Base-by-base conservation (phyloP, 257 asterid species). In the Solanum boliviense region DNA sequence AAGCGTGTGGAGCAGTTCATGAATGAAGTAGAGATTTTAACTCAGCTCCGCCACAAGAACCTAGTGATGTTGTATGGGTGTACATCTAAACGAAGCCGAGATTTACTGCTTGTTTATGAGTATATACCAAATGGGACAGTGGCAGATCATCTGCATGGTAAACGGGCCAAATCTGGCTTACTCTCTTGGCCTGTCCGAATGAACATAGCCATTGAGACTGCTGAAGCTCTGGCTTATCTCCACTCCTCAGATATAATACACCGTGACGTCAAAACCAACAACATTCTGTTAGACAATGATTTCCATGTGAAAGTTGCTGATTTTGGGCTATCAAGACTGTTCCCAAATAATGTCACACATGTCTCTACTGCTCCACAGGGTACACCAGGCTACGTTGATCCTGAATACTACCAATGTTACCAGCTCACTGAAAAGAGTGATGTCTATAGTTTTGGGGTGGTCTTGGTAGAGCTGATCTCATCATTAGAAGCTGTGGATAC, bases 291-390 rank as follows among this genome's bases (percentile, higher is more conserved):
- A 1, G 99, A 95, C 94, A 93, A 91, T 13, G 95, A 95, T 86
- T 96, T 95, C 92, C 98, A 96, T 52, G 99, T 96, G 4, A 96
- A 96, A 89, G 98, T 96, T 82, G 99, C 98, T 15, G 99, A 96
- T 89, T 96, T 96, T 48, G 99, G 99, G 41, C 90, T 96, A 31
- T 95, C 98, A 1, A 87, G 98, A 44, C 88, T 96, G 83, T 96
- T 95, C 90, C 99, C 98, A 3, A 89, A 9, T 15, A 90, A 96
- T 18, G 98, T 90, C 90, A 94, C 99, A 1, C 99, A 96, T 78
- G 98, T 96, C 83, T 96, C 99, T 10, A 96, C 98, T 2, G 99
- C 99, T 31, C 99, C 99, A 18, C 99, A 96, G 74, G 99, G 99
- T 39, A 96, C 99, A 3, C 99, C 98, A 0, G 99, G 98, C 13